These are phyloP conservation scores for Coriaria nepalensis DNA, from an alignment of 306 rosid genomes.

Conservation along the genomic window DNA sequence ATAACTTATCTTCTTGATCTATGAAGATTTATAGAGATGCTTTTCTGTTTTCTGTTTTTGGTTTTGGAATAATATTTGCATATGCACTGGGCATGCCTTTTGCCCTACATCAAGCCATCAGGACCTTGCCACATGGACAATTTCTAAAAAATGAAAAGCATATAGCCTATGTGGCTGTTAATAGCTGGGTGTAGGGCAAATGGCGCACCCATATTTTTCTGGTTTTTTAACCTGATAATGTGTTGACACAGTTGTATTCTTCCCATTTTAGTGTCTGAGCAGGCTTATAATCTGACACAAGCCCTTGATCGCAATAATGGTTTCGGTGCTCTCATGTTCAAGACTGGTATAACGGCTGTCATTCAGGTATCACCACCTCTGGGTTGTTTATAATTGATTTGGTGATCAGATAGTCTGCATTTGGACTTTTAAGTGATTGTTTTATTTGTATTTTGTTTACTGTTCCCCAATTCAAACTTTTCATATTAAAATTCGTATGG, in stretches of 20 bases:
- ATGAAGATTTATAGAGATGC: too few species aligned
- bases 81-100: too few species aligned
- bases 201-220: too few species aligned
- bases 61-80: too few species aligned
- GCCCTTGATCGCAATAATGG: constrained; percentile 84
- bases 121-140: too few species aligned
- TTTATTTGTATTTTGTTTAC: not conserved
- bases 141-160: too few species aligned
- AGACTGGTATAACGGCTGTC: constrained; percentile 87
- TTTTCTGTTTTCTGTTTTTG: too few species aligned
- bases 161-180: too few species aligned
- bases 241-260: constrained; percentile 8
- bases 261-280: constrained; percentile 79
- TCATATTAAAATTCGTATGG: constrained; percentile 6
- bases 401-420: not conserved
- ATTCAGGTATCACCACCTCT: constrained; percentile 52
- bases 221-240: too few species aligned
- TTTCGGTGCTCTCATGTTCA: constrained; percentile 90
- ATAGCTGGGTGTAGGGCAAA: too few species aligned
- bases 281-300: constrained; percentile 89
- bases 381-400: not conserved
- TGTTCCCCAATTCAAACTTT: not conserved
- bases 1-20: too few species aligned
- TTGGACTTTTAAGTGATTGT: not conserved
- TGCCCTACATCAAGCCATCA: too few species aligned